phyloP scores from a whole-genome alignment of 2,329 filamentous ascomycete species.

The Fusarium solani-melongenae region DNA sequence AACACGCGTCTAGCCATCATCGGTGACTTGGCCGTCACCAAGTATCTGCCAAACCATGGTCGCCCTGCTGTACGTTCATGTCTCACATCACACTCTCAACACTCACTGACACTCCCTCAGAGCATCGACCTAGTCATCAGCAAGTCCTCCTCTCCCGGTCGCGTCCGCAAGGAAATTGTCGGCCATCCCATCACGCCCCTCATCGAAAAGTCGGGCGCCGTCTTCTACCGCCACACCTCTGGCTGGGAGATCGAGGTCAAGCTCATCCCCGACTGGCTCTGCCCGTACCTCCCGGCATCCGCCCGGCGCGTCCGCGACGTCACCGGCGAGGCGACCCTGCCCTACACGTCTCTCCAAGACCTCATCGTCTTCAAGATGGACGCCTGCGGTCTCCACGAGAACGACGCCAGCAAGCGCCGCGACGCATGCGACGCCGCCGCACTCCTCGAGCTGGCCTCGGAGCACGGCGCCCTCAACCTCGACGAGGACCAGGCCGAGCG shows the following conservation, averaged over 20 bases:
- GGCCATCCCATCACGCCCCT: constrained; percentile 45
- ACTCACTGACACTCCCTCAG: constrained; percentile 13
- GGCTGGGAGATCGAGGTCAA: constrained; percentile 46
- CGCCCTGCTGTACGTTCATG: constrained; percentile 29
- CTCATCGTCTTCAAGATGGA: constrained; percentile 45
- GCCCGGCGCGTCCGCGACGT: constrained; percentile 39
- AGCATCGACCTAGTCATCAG: constrained; percentile 46
- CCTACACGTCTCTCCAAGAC: constrained; percentile 43
- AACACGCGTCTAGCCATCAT: constrained; percentile 44
- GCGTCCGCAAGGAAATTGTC: constrained; percentile 44
- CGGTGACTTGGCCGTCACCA: constrained; percentile 42
- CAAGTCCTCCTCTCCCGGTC: constrained; percentile 45
- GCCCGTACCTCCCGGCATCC: constrained; percentile 42
- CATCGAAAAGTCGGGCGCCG: constrained; percentile 39
- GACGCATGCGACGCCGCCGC: constrained; percentile 42
- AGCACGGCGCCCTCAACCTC: constrained; percentile 39
- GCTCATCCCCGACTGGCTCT: constrained; percentile 46
- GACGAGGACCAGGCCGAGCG: constrained; percentile 42
- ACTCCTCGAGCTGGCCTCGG: constrained; percentile 41
- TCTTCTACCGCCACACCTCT: constrained; percentile 40
- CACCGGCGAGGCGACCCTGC: constrained; percentile 29
- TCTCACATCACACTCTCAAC: rapidly evolving
- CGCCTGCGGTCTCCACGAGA: constrained; percentile 43
- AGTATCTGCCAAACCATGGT: constrained; percentile 38
- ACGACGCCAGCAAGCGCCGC: constrained; percentile 39